Evolutionary conservation across 2,329 filamentous ascomycete species (phyloP).

Genomic region (Zalaria obscura): DNA sequence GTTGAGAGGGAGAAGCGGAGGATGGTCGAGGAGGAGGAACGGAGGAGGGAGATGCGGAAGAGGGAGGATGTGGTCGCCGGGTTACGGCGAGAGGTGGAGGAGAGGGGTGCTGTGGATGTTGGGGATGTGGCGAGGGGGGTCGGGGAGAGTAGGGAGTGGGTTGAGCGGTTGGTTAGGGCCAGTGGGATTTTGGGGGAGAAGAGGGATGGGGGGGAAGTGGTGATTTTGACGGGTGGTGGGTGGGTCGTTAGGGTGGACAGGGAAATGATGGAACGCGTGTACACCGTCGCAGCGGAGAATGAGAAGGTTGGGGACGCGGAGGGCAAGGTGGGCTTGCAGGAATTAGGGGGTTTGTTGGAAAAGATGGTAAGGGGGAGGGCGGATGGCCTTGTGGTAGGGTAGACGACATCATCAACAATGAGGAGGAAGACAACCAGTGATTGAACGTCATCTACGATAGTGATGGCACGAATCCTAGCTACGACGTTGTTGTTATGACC

Average conservation of each 20-base stretch:
- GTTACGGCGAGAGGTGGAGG: slow-evolving; percentile 17
- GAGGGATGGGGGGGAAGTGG: slow-evolving; percentile 14
- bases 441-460: too few species aligned
- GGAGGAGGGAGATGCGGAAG: slow-evolving; percentile 22
- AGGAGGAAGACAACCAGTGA: too few species aligned
- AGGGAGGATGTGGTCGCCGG: slow-evolving; percentile 16
- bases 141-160: slow-evolving; percentile 27
- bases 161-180: slow-evolving; percentile 28
- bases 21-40: slow-evolving; percentile 22
- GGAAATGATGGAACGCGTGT: slow-evolving; percentile 25
- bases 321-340: slow-evolving; percentile 17
- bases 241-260: slow-evolving; percentile 28
- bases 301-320: slow-evolving; percentile 15
- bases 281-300: slow-evolving; percentile 18
- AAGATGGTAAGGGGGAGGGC: slow-evolving; percentile 11
- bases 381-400: too few species aligned
- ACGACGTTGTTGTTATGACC: too few species aligned
- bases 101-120: slow-evolving; percentile 19
- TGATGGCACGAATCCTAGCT: too few species aligned
- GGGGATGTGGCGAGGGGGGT: slow-evolving; percentile 25
- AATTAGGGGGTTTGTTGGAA: slow-evolving; percentile 25
- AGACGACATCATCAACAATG: too few species aligned
- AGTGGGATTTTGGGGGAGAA: slow-evolving; percentile 21
- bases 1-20: slow-evolving; percentile 24
- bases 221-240: slow-evolving; percentile 27